Conservation (phyloP, 768 basidiomycete genomes). For the Boletus vermiculosoides region DNA sequence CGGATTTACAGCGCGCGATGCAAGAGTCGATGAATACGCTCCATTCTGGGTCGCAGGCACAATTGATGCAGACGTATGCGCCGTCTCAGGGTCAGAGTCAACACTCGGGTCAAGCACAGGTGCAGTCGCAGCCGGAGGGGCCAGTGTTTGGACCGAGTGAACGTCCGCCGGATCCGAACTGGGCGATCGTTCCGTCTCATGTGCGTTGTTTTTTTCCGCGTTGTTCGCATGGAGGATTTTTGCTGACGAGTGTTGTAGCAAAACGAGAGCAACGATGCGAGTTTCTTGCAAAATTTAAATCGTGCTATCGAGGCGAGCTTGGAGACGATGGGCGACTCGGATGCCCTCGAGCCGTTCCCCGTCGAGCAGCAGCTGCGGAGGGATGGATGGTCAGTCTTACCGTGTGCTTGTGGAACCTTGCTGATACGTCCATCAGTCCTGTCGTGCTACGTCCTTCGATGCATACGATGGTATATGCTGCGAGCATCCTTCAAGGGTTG, state of each 20-base stretch:
- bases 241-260: too few relatives aligned
- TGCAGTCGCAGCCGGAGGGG: slow-evolving; percentile 28
- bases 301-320: slow-evolving; percentile 74
- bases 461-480: slow-evolving; percentile 53
- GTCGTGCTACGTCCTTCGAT: slow-evolving; percentile 62
- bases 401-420: background rate
- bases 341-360: slow-evolving; percentile 52
- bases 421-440: slow-evolving; percentile 45
- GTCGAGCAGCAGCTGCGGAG: slow-evolving; percentile 53
- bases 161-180: slow-evolving; percentile 60
- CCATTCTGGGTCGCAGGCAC: slow-evolving; percentile 26
- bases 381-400: slow-evolving; percentile 53
- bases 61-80: slow-evolving; percentile 10
- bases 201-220: slow-evolving; percentile 39
- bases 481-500: slow-evolving; percentile 52
- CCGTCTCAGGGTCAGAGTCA: slow-evolving; percentile 1
- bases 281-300: slow-evolving; percentile 62
- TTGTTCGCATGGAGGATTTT: too few relatives aligned
- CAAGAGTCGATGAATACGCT: slow-evolving; percentile 49
- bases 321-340: slow-evolving; percentile 44
- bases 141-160: slow-evolving; percentile 58
- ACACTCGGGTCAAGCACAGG: background rate
- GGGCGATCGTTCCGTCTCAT: slow-evolving; percentile 70
- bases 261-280: slow-evolving; percentile 39
- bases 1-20: slow-evolving; percentile 49